Conservation (phyloP, 345 rosid genomes). For the Triadica sebifera region DNA sequence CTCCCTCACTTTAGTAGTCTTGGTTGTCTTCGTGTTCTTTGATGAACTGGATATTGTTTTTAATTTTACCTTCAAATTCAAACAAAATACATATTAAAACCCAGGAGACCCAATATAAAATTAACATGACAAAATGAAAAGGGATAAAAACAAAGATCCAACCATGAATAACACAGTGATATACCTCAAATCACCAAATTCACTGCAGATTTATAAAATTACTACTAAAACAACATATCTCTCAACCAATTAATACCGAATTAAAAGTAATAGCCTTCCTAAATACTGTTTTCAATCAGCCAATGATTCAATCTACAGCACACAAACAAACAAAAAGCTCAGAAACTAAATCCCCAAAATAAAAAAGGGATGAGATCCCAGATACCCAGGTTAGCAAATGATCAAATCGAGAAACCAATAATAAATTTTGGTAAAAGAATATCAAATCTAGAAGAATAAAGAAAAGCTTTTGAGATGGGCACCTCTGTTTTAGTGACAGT, state of each 20-base stretch:
- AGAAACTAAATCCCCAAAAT: background rate
- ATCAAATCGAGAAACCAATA: slow-evolving; percentile 12
- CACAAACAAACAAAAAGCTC: no score
- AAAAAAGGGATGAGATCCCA: background rate
- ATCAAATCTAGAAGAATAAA: background rate
- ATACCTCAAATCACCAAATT: slow-evolving; percentile 10
- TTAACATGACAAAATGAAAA: background rate
- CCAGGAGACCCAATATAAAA: background rate
- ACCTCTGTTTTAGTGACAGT: slow-evolving; percentile 36
- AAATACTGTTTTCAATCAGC: slow-evolving; percentile 4
- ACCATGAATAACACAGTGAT: slow-evolving; percentile 1
- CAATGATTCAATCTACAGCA: slow-evolving; percentile 5
- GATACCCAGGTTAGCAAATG: slow-evolving; percentile 16
- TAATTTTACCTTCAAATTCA: slow-evolving; percentile 53
- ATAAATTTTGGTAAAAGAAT: background rate
- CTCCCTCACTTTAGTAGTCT: slow-evolving; percentile 58
- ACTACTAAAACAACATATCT: background rate
- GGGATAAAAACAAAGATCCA: background rate
- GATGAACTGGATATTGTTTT: slow-evolving; percentile 48
- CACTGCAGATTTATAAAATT: slow-evolving; percentile 1
- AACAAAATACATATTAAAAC: slow-evolving; percentile 23
- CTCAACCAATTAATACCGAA: slow-evolving; percentile 10
- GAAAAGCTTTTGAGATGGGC: slow-evolving; percentile 7
- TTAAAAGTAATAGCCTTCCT: background rate
- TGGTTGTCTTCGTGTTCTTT: slow-evolving; percentile 43